These are phyloP conservation scores for Echria macrotheca DNA, from an alignment of 495 filamentous ascomycete species.

Conservation along the genomic window DNA sequence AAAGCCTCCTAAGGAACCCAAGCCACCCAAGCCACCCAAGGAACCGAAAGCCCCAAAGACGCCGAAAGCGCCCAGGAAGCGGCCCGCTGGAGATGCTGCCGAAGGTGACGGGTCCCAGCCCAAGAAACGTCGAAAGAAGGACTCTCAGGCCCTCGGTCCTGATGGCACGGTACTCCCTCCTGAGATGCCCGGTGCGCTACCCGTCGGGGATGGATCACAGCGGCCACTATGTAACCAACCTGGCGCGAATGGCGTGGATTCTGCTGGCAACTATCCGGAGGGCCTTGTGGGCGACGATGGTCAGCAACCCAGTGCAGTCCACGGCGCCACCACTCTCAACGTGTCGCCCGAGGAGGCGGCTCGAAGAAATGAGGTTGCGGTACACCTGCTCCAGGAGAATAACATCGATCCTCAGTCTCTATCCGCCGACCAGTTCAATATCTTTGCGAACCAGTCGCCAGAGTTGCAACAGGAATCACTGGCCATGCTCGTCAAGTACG, in stretches of 20 bases:
- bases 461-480: slow-evolving; percentile 40
- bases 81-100: slow-evolving; percentile 45
- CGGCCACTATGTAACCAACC: slow-evolving; percentile 16
- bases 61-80: slow-evolving; percentile 55
- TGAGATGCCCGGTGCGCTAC: slow-evolving; percentile 25
- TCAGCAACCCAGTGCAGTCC: not conserved
- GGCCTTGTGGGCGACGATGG: slow-evolving; percentile 13
- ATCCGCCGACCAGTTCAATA: slow-evolving; percentile 44
- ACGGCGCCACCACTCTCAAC: slow-evolving; percentile 25
- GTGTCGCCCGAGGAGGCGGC: slow-evolving; percentile 39
- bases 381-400: slow-evolving; percentile 30
- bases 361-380: slow-evolving; percentile 36
- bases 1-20: slow-evolving; percentile 29
- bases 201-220: slow-evolving; percentile 14
- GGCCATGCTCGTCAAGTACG: slow-evolving; percentile 39
- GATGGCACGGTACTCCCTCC: slow-evolving; percentile 16
- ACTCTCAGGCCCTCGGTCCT: slow-evolving; percentile 5
- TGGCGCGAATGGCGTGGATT: too few relatives aligned
- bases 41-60: slow-evolving; percentile 22
- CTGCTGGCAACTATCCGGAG: slow-evolving; percentile 13
- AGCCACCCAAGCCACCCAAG: slow-evolving; percentile 56
- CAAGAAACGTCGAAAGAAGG: slow-evolving; percentile 28
- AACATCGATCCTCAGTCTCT: slow-evolving; percentile 37
- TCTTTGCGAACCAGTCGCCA: slow-evolving; percentile 46
- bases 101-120: slow-evolving; percentile 16